Evolutionary conservation across 2,329 filamentous ascomycete species (phyloP), one percentile per base, ranked within the genome.

Genomic region (Dissoconium aciculare): DNA sequence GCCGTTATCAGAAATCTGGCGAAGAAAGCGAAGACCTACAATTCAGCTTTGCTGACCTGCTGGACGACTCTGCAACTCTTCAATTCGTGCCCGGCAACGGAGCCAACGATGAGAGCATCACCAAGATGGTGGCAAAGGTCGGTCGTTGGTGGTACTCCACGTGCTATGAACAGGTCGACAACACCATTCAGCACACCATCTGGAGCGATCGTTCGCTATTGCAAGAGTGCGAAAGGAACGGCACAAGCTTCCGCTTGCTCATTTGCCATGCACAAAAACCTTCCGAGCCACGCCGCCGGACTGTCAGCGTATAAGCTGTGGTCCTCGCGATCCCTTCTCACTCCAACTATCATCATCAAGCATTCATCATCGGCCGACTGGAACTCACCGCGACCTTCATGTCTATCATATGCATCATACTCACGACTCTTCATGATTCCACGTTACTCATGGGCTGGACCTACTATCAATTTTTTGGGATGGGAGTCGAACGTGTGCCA

Each of bases 91-190:
- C 41, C n/a, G 36, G 35, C 24, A 52, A 53, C n/a, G 52, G 51
- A 13, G 19, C 19, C 8, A 57, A 78, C 13, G 83, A 93, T 43
- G 81, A 84, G 49, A 77, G 74, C 42, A 93, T 95, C 49, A 82
- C 83, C 10, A 85, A 82, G 49, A 92, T 92, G 66, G 84, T 95
- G 13, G 78, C 84, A 11, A 78, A 75, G 39, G 87, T 95, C 8
- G 87, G 84, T 2, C 70, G 89, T 26, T 95, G 87, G 83, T 98
- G 89, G 89, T 95, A 93, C 56, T 80, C 74, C 6, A 73, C 79
- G 31, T 94, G 87, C 61, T 95, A 94, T 53, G 87, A 94, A 56
- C 56, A 65, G 36, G 53, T 60, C 17, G 44, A 63, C 3, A 49
- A 52, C 5, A 45, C 51, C 29, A 58, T 61, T 28, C 59, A 62